These are phyloP conservation scores for Ustanciosporium gigantosporum DNA, from an alignment of 1,284 basidiomycete genomes.

Conservation along the genomic window DNA sequence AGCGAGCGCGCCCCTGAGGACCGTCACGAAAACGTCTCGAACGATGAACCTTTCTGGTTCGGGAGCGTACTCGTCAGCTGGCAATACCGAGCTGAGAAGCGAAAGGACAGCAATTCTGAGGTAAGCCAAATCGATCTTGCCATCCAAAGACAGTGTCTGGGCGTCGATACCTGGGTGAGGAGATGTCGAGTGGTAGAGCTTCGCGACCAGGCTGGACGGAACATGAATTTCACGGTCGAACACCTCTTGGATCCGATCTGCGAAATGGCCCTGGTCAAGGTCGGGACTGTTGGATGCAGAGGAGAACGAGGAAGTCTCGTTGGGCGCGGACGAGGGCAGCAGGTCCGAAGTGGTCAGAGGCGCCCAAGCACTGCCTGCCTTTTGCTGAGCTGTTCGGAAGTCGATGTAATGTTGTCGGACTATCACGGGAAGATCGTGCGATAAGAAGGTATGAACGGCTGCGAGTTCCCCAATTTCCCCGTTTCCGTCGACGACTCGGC, in stretches of 20 bases:
- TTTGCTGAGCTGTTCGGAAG: slow-evolving; percentile 14
- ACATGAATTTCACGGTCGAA: too few relatives aligned
- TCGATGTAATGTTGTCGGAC: slow-evolving; percentile 31
- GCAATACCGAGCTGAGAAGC: slow-evolving; percentile 22
- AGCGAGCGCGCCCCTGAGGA: slow-evolving; percentile 25
- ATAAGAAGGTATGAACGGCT: slow-evolving; percentile 19
- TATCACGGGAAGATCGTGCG: slow-evolving; percentile 29
- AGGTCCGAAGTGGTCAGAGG: slow-evolving; percentile 6
- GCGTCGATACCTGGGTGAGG: slow-evolving; percentile 34
- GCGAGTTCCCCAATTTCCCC: slow-evolving; percentile 2
- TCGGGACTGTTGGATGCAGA: slow-evolving; percentile 2
- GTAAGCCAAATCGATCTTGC: slow-evolving; percentile 26
- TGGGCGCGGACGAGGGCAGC: background rate
- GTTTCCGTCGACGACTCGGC: slow-evolving; percentile 2
- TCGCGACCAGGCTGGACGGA: slow-evolving; percentile 13
- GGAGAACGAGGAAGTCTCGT: background rate
- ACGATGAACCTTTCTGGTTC: slow-evolving; percentile 41
- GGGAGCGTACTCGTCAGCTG: slow-evolving; percentile 31
- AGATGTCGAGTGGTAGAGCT: slow-evolving; percentile 11
- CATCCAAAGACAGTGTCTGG: slow-evolving; percentile 10
- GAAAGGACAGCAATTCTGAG: slow-evolving; percentile 23
- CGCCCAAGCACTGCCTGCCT: slow-evolving; percentile 17
- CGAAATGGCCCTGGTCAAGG: slow-evolving; percentile 3
- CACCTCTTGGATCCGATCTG: background rate
- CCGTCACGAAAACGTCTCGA: slow-evolving; percentile 35